Base-by-base conservation (phyloP, 2,329 filamentous ascomycete genomes). In the Magnaporthiopsis incrustans region DNA sequence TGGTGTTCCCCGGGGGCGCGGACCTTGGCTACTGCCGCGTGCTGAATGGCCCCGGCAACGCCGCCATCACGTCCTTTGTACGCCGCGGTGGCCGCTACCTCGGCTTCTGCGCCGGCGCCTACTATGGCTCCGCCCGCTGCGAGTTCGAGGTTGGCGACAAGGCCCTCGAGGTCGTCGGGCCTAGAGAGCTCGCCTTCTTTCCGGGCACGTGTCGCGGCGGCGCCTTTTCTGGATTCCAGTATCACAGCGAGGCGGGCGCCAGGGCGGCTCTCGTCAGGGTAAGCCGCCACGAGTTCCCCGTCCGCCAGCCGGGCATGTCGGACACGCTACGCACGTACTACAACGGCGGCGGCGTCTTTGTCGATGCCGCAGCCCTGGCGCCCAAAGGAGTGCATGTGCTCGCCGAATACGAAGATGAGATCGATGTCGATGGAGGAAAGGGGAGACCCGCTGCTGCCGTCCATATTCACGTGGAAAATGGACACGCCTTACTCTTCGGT, bases 291-390 rank as follows among this genome's bases (percentile, higher is more conserved):
- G 78, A 80, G 0, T 85, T 96, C 66, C 74, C 77, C 0, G 71
- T 70, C 22, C 30, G 60, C 26, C 50, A 63, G 25, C 38, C 33
- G 8, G 72, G 70, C 0, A 73, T 89, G 1, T 84, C 88, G 0
- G 82, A 85, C 1, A 78, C 80, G 1, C 91, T 96, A 66, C 80
- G 82, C 63, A 88, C 86, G 18, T 99, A 99, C 73, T 97, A 94
- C 75, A 99, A 99, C 70, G 95, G 95, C 0, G 95, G 95, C 0
- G 93, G 95, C 4, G 87, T 96, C 1, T 99, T 98, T 77, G 91
- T 97, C 1, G 89, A 95, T 76, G 89, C 90, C 1, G 81, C 82
- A 3, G 84, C 82, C 59, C 80, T 85, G 64, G 77, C 80, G 64
- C 81, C 83, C 35, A 77, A 82, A 67, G 89, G 89, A 1, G 85